phyloP scores from a whole-genome alignment of 345 rosid species.

The Heritiera fomes region DNA sequence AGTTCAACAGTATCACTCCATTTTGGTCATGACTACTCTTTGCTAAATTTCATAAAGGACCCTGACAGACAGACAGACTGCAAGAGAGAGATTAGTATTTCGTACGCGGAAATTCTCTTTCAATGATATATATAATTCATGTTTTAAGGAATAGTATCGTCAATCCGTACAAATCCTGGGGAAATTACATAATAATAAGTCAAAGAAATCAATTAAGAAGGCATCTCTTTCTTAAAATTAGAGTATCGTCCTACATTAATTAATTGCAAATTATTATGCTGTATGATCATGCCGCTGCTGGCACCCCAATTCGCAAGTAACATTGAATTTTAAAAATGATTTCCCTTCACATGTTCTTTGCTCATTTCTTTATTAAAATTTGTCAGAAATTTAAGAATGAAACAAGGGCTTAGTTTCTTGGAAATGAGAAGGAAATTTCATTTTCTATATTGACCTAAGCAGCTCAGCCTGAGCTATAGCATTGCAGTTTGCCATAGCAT shows the following conservation, averaged over 20 bases:
- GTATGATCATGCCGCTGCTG: slow-evolving; percentile 25
- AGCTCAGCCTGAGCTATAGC: background rate
- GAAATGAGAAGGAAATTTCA: slow-evolving; percentile 50
- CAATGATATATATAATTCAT: slow-evolving; percentile 24
- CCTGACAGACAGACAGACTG: background rate
- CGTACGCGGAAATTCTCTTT: background rate
- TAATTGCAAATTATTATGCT: slow-evolving; percentile 15
- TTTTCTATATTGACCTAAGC: background rate
- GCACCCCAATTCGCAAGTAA: slow-evolving; percentile 25
- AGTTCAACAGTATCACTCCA: background rate
- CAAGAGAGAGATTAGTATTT: background rate
- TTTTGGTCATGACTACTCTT: background rate
- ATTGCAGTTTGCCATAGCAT: background rate
- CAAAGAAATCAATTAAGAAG: background rate
- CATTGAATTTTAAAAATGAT: background rate
- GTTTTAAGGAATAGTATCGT: slow-evolving; percentile 44
- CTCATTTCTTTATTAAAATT: slow-evolving; percentile 19
- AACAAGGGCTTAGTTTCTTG: slow-evolving; percentile 36
- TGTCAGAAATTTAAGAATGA: slow-evolving; percentile 38
- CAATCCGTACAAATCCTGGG: slow-evolving; percentile 40
- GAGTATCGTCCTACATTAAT: background rate
- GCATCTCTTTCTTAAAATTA: slow-evolving; percentile 7
- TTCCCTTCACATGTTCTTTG: slow-evolving; percentile 33
- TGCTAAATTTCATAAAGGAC: background rate
- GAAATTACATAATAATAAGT: background rate